These are phyloP conservation scores for Pichia sp. DNA, from an alignment of 1,139 yeast genomes.

Conservation along the genomic window DNA sequence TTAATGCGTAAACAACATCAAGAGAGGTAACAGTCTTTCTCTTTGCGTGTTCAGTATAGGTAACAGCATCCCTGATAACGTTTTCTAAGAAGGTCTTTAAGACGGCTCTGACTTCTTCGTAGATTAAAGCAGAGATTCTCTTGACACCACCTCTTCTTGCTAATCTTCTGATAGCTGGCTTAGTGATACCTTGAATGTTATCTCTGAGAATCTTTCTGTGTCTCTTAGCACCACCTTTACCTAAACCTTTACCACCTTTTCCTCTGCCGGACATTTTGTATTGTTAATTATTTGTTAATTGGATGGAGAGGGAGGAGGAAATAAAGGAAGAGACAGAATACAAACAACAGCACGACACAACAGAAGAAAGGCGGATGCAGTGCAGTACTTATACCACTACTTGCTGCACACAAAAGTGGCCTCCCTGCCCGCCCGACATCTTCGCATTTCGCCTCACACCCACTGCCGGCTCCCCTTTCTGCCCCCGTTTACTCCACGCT, in stretches of 20 bases:
- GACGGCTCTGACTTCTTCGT: slow-evolving; percentile 98
- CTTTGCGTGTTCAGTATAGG: slow-evolving; percentile 99
- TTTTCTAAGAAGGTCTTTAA: slow-evolving; percentile 94
- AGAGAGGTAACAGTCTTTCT: slow-evolving; percentile 99
- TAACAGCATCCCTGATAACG: slow-evolving; percentile 98
- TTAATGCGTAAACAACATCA: slow-evolving; percentile 98
- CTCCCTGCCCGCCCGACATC: no score
- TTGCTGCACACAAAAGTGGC: no score
- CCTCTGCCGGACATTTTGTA: slow-evolving; percentile 96
- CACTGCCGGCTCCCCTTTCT: no score
- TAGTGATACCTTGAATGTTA: slow-evolving; percentile 99
- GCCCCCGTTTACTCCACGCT: no score
- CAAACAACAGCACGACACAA: no score
- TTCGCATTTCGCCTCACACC: no score
- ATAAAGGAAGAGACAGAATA: not conserved
- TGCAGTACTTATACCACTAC: no score
- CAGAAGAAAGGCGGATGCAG: no score
- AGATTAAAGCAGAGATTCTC: slow-evolving; percentile 98
- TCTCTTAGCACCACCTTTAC: slow-evolving; percentile 99
- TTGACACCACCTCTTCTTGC: slow-evolving; percentile 99
- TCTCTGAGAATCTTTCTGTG: slow-evolving; percentile 99
- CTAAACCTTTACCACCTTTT: slow-evolving; percentile 99
- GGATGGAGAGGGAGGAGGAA: not conserved
- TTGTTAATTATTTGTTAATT: slow-evolving; percentile 17
- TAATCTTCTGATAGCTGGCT: slow-evolving; percentile 99